Evolutionary conservation across 176 grass and related monocot genomes (phyloP).

Genomic region (Carex cristatella): DNA sequence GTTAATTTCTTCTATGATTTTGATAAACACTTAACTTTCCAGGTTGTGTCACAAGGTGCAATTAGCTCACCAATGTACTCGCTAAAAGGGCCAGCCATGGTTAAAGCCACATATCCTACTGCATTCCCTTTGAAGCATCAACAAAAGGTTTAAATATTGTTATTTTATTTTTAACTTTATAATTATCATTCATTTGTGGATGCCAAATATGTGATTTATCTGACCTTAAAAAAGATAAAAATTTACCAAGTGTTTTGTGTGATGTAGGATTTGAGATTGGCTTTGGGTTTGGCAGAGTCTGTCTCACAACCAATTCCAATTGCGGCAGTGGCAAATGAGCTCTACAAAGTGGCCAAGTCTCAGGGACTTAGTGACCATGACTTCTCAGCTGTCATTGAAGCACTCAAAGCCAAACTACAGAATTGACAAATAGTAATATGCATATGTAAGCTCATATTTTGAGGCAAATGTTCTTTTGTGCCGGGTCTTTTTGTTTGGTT

Average conservation of each 20-base stretch:
- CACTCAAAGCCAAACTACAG: slow-evolving; percentile 46
- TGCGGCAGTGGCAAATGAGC: slow-evolving; percentile 71
- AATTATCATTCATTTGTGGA: background rate
- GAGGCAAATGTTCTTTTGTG: background rate
- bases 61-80: slow-evolving; percentile 86
- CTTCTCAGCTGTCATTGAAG: slow-evolving; percentile 80
- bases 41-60: slow-evolving; percentile 93
- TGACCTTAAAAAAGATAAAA: background rate
- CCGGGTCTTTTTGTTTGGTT: background rate
- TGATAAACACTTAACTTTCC: slow-evolving; percentile 12
- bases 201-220: background rate
- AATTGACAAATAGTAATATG: slow-evolving; percentile 6
- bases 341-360: slow-evolving; percentile 75
- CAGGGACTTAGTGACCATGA: slow-evolving; percentile 59
- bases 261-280: slow-evolving; percentile 74
- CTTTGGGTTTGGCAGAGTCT: slow-evolving; percentile 64
- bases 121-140: slow-evolving; percentile 97
- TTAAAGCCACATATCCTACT: slow-evolving; percentile 71
- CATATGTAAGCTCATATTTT: slow-evolving; percentile 1
- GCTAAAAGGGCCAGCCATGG: slow-evolving; percentile 85
- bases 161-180: background rate
- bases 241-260: background rate
- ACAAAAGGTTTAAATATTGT: slow-evolving; percentile 55
- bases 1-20: background rate
- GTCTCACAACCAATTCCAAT: slow-evolving; percentile 78